Evolutionary conservation across 2,329 filamentous ascomycete species (phyloP).

Genomic region (Fusarium fracticaudum): DNA sequence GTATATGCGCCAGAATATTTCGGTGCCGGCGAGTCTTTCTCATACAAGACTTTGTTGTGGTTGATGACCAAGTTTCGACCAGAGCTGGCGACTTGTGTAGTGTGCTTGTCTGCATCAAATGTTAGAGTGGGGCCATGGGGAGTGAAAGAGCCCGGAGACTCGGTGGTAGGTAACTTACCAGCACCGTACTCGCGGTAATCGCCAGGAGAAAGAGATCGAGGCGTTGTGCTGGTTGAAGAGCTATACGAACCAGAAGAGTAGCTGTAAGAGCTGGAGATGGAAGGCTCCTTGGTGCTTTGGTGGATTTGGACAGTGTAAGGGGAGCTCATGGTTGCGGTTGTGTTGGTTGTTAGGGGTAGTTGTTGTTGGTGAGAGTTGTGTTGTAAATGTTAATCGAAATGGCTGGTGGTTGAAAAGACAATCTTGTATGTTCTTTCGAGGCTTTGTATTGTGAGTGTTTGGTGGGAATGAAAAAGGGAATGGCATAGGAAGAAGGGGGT

Average conservation of each 20-base stretch:
- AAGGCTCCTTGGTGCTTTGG: slow-evolving; percentile 45
- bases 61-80: slow-evolving; percentile 46
- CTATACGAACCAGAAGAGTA: slow-evolving; percentile 43
- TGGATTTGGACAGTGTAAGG: slow-evolving; percentile 47
- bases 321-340: slow-evolving; percentile 40
- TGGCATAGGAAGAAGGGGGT: slow-evolving; percentile 25
- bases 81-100: slow-evolving; percentile 35
- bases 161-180: slow-evolving; percentile 38
- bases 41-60: slow-evolving; percentile 45
- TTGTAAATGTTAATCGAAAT: slow-evolving; percentile 8
- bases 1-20: slow-evolving; percentile 40
- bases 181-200: slow-evolving; percentile 47
- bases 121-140: slow-evolving; percentile 34
- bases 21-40: slow-evolving; percentile 46
- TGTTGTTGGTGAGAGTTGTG: slow-evolving; percentile 11
- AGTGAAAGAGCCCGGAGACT: slow-evolving; percentile 5
- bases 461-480: slow-evolving; percentile 13
- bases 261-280: slow-evolving; percentile 42
- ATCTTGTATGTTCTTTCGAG: slow-evolving; percentile 1
- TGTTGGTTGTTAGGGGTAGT: slow-evolving; percentile 7
- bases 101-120: slow-evolving; percentile 36
- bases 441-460: slow-evolving; percentile 29
- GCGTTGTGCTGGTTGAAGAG: slow-evolving; percentile 40
- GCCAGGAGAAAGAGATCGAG: slow-evolving; percentile 42
- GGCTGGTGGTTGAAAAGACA: background rate